Evolutionary conservation across 768 basidiomycete genomes (phyloP).

Genomic region (Holtermannia corniformis): DNA sequence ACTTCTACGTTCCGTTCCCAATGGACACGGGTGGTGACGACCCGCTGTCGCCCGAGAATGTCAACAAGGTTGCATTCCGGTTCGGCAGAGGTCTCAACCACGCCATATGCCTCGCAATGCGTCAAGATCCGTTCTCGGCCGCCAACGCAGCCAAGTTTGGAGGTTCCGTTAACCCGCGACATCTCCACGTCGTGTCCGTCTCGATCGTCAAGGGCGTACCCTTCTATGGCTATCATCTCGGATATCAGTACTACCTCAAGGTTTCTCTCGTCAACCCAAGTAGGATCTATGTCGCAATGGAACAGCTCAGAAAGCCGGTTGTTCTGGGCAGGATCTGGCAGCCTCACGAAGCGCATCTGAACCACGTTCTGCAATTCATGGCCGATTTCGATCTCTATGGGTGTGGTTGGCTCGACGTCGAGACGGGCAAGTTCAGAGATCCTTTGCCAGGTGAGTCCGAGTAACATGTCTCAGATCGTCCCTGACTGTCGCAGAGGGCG

Average conservation of each 20-base stretch:
- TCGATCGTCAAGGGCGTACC: constrained; percentile 85
- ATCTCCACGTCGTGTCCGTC: constrained; percentile 53
- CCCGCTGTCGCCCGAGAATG: constrained; percentile 43
- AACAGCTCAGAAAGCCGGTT: constrained; percentile 70
- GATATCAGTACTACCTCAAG: constrained; percentile 81
- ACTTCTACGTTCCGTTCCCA: constrained; percentile 80
- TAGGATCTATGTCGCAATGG: constrained; percentile 57
- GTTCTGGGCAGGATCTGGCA: constrained; percentile 70
- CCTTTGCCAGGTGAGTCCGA: constrained; percentile 42
- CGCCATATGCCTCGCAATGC: constrained; percentile 72
- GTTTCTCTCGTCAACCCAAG: constrained; percentile 65
- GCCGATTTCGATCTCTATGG: constrained; percentile 91
- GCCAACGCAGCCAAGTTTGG: constrained; percentile 43
- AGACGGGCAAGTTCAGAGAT: constrained; percentile 45
- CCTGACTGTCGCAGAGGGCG: constrained; percentile 21
- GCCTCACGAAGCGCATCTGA: constrained; percentile 83
- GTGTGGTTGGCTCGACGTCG: constrained; percentile 76
- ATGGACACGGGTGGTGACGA: constrained; percentile 58
- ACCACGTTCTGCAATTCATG: constrained; percentile 81
- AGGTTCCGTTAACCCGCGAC: constrained; percentile 45
- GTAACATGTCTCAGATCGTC: not conserved
- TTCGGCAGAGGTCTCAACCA: constrained; percentile 70
- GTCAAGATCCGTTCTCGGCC: constrained; percentile 57
- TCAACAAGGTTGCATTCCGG: constrained; percentile 60
- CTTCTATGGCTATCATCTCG: constrained; percentile 88